Percentiles rank a stretch among this genome's conserved stretches.
These are phyloP conservation scores for Tetrastigma voinierianum DNA, from an alignment of 164 flowering plant species.

Conservation along the genomic window DNA sequence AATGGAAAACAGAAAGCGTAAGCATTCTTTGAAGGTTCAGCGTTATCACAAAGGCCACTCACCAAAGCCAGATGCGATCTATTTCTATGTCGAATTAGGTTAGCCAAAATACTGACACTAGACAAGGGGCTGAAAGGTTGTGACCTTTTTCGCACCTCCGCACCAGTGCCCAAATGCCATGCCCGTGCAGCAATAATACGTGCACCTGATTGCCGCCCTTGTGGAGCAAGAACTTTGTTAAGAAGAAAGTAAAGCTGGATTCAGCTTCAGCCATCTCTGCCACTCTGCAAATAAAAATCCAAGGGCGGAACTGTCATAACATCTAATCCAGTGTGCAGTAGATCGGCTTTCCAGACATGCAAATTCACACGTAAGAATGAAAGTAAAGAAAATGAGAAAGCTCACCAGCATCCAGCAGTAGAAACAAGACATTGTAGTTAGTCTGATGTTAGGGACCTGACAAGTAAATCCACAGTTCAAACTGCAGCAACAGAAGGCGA, in stretches of 20 bases:
- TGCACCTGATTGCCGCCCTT: conserved; percentile 21
- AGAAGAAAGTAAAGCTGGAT: conserved; percentile 23
- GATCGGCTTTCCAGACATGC: conserved; percentile 18
- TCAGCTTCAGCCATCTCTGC: conserved; percentile 25
- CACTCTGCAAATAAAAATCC: conserved; percentile 20
- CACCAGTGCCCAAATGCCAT: conserved; percentile 16
- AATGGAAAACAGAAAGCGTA: conserved; percentile 18
- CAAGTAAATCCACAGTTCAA: conserved; percentile 22
- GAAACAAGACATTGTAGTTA: conserved; percentile 26
- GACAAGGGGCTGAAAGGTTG: conserved; percentile 24
- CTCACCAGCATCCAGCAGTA: conserved; percentile 26
- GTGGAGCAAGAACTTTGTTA: conserved; percentile 22
- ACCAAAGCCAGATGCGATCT: conserved; percentile 16
- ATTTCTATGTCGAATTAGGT: conserved; percentile 24
- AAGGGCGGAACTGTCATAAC: conserved; percentile 10
- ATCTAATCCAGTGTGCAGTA: conserved; percentile 21
- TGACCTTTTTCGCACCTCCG: conserved; percentile 19
- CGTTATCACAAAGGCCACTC: conserved; percentile 10
- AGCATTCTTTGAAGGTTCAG: conserved; percentile 22
- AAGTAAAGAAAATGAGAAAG: conserved; percentile 22
- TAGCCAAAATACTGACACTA: conserved; percentile 5
- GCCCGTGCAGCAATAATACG: conserved; percentile 8
- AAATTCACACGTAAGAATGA: conserved; percentile 12
- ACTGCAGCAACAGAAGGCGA: conserved; percentile 20
- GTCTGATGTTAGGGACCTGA: conserved; percentile 20